Evolutionary conservation across 306 rosid genomes (phyloP).

Genomic region (Gleditsia sinensis): DNA sequence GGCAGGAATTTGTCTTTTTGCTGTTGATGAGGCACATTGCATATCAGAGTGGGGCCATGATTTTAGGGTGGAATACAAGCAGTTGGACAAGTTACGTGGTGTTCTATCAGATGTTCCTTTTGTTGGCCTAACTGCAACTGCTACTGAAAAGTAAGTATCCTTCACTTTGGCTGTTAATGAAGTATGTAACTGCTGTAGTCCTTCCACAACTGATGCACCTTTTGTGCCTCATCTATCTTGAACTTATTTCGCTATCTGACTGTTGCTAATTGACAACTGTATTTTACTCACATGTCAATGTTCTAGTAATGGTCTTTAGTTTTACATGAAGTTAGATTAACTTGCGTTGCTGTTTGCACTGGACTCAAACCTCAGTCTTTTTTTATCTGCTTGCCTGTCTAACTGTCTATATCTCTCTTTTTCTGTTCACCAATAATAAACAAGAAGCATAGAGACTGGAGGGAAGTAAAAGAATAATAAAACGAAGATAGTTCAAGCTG

Average conservation of each 20-base stretch:
- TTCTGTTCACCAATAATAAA: background rate
- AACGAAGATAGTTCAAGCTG: background rate
- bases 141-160: slow-evolving; percentile 73
- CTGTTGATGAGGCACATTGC: slow-evolving; percentile 96
- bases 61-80: slow-evolving; percentile 90
- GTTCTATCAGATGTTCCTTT: slow-evolving; percentile 77
- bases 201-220: slow-evolving; percentile 17
- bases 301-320: background rate
- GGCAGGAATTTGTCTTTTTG: slow-evolving; percentile 77
- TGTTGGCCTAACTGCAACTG: slow-evolving; percentile 92
- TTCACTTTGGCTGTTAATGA: slow-evolving; percentile 31
- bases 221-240: slow-evolving; percentile 22
- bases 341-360: background rate
- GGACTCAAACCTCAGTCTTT: slow-evolving; percentile 3
- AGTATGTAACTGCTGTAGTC: slow-evolving; percentile 16
- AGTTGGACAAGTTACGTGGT: slow-evolving; percentile 68
- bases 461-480: background rate
- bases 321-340: slow-evolving; percentile 18
- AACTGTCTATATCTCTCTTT: background rate
- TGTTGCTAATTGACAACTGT: background rate
- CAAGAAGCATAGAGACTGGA: background rate
- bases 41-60: slow-evolving; percentile 97
- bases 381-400: background rate
- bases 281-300: slow-evolving; percentile 4
- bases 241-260: background rate